Evolutionary conservation across 345 rosid genomes (phyloP).

Genomic region (Camelina neglecta): DNA sequence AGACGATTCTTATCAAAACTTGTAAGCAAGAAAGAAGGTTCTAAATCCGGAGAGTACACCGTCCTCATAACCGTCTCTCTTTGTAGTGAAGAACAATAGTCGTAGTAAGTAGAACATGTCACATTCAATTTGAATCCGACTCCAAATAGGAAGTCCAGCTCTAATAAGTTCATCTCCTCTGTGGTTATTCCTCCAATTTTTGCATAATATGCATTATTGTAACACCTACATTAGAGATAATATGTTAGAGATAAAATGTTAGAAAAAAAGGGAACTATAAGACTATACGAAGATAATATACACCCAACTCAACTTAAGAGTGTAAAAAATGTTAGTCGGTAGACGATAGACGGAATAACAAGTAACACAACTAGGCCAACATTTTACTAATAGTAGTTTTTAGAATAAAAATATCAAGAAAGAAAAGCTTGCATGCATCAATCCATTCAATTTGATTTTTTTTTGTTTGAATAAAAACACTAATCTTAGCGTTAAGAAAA

Average conservation of each 20-base stretch:
- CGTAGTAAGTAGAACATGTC: constrained; percentile 55
- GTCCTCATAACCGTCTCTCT: constrained; percentile 47
- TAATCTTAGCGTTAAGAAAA: no score
- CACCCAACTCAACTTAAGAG: no score
- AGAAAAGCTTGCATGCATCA: no score
- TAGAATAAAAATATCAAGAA: no score
- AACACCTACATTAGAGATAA: constrained; percentile 41
- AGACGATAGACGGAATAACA: background rate
- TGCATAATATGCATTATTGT: constrained; percentile 72
- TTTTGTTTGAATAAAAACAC: no score
- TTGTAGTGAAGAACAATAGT: constrained; percentile 58
- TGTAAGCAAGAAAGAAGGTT: constrained; percentile 31
- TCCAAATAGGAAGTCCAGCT: constrained; percentile 71
- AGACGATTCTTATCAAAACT: constrained; percentile 29
- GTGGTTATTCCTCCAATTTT: constrained; percentile 72
- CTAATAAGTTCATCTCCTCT: constrained; percentile 68
- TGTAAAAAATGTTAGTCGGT: no score
- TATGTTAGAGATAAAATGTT: no score
- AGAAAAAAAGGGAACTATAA: no score
- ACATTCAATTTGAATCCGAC: constrained; percentile 69
- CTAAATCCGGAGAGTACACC: constrained; percentile 40
- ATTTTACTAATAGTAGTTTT: no score
- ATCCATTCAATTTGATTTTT: no score
- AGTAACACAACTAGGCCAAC: background rate
- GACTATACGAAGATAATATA: background rate